phyloP scores from a whole-genome alignment of 176 grass and related monocot species.

The Raddia guianensis region DNA sequence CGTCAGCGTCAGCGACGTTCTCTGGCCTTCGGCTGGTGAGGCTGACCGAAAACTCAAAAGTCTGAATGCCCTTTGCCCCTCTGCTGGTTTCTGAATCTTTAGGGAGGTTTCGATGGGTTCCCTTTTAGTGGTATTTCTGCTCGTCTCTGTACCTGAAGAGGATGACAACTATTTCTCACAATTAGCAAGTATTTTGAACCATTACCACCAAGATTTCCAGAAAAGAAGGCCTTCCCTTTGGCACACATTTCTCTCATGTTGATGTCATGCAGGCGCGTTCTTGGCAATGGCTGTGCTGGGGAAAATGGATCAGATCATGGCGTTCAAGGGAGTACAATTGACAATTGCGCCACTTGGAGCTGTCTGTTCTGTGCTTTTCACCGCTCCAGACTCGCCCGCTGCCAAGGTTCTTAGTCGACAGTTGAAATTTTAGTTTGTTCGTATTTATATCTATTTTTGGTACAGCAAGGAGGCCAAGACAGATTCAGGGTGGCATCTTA shows the following conservation, averaged over 20 bases:
- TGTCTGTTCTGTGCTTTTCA: constrained; percentile 78
- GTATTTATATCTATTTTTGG: constrained; percentile 1
- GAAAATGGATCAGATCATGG: constrained; percentile 75
- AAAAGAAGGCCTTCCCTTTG: background rate
- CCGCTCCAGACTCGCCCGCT: constrained; percentile 62
- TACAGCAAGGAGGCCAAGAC: background rate
- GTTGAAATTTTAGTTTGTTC: background rate
- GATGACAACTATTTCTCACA: background rate
- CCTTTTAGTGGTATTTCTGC: background rate
- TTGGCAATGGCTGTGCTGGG: constrained; percentile 85
- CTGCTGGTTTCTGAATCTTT: background rate
- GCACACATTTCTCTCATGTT: background rate
- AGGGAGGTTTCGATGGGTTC: background rate
- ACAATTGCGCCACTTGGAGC: constrained; percentile 92
- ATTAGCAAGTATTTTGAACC: background rate
- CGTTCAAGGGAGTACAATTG: constrained; percentile 63
- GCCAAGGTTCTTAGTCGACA: constrained; percentile 57
- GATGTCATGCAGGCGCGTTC: constrained; percentile 66
- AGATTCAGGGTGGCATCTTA: constrained; percentile 5
- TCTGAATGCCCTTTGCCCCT: background rate
- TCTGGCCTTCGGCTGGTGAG: constrained; percentile 92
- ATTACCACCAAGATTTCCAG: background rate
- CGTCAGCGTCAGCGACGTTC: constrained; percentile 72
- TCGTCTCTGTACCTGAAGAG: background rate
- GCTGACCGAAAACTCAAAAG: background rate